Evolutionary conservation across 1,284 basidiomycete species (phyloP), one percentile per base, ranked within the genome.

Genomic region (Ceratobasidium sp.): DNA sequence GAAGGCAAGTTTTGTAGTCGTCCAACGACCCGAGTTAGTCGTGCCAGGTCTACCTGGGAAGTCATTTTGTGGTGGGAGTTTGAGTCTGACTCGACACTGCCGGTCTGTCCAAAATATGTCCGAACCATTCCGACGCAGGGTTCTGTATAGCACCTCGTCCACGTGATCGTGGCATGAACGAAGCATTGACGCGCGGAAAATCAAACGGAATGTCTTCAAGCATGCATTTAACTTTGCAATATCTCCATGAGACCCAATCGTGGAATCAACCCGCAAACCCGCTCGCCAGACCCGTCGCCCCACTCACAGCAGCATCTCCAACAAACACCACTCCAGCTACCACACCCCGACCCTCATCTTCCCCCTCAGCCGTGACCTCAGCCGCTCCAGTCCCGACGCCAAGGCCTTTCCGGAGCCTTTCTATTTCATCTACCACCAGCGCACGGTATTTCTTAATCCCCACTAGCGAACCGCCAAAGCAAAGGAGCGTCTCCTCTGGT

Each of bases 1-100:
- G 93, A 93, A 2, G 97, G 97, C 17, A 98, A 84, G 79, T 89
- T 91, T 83, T 92, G 90, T 17, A 94, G 85, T 78, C 90, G 85
- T 1, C 75, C 63, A 44, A 75, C 65, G 29, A 78, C 77, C 41
- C 77, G 67, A 22, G 54, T 65, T 6, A 77, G 74, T 24, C 75
- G 45, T n/a, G 54, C 54, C 7, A 44, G 11, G 19, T 71, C 67
- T 22, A 48, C 67, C 6, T 47, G 27, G 31, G 29, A 44, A 36
- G 67, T 47, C 67, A 71, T 71, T 71, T 60, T 48, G 54, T 27
- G 57, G 27, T 60, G 57, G 57, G 15, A 17, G 54, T 57, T 57
- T 57, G 54, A 9, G 31, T 29, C 19, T 27, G 31, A 57, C 15
- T 57, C n/a, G 36, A 24, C 22, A 7, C 31, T 27, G 54, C n/a